Conservation (phyloP, 352 stramenopile species). For the Phytopythium cucurbitacearum region DNA sequence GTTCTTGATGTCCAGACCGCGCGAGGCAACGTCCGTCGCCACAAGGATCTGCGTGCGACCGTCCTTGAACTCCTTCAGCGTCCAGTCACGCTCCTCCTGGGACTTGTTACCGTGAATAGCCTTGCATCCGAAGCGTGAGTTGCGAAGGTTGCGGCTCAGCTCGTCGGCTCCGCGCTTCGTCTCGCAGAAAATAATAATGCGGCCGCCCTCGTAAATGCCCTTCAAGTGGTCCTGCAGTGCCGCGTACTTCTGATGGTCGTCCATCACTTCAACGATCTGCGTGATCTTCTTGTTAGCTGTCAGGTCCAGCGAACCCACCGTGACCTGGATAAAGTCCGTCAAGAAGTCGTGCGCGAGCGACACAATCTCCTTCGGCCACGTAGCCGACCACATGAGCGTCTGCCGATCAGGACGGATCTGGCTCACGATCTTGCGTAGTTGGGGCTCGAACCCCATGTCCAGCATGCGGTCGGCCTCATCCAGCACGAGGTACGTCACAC, state of each 20-base stretch:
- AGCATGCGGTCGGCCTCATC: constrained; percentile 98
- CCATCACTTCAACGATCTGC: constrained; percentile 96
- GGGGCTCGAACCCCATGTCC: constrained; percentile 94
- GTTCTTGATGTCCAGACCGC: constrained; percentile 99
- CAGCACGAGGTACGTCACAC: constrained; percentile 98
- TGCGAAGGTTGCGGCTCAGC: constrained; percentile 91
- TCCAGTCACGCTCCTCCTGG: constrained; percentile 97
- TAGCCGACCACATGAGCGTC: constrained; percentile 99
- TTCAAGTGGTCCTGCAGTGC: constrained; percentile 84
- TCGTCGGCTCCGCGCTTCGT: constrained; percentile 98
- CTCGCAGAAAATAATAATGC: constrained; percentile 99
- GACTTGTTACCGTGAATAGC: constrained; percentile 99
- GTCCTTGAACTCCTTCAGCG: constrained; percentile 96
- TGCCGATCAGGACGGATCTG: constrained; percentile 98
- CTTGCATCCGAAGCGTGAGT: constrained; percentile 93
- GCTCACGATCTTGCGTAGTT: constrained; percentile 94
- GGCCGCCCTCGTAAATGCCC: constrained; percentile 86
- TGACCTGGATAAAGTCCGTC: constrained; percentile 97
- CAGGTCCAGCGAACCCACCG: constrained; percentile 93
- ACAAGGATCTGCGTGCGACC: constrained; percentile 94
- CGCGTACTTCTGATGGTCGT: constrained; percentile 95
- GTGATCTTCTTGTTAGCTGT: constrained; percentile 98
- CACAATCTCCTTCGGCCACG: constrained; percentile 98
- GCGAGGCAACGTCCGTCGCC: constrained; percentile 98
- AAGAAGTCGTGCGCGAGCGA: constrained; percentile 96